These are phyloP conservation scores for Aspergillus felis DNA, from an alignment of 2,329 filamentous ascomycete genomes.

Conservation along the genomic window DNA sequence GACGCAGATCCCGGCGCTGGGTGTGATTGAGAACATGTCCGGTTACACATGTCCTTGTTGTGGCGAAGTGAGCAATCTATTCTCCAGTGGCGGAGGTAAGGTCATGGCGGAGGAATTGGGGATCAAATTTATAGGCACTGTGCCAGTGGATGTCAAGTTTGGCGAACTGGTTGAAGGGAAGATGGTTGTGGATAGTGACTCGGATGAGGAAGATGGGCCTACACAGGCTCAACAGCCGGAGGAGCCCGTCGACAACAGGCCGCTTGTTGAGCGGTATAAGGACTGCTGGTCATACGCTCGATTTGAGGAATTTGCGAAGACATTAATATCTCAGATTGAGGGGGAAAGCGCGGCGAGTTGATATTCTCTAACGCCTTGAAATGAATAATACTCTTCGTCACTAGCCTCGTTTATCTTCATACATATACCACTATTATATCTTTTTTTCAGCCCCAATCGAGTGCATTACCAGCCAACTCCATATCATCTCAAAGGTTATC, in stretches of 20 bases:
- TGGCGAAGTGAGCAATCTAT: constrained; percentile 85
- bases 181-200: constrained; percentile 22
- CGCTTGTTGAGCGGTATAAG: constrained; percentile 41
- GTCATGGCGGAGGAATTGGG: constrained; percentile 83
- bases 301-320: constrained; percentile 41
- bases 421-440: background rate
- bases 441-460: background rate
- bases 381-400: background rate
- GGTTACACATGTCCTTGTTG: constrained; percentile 56
- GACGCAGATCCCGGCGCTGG: constrained; percentile 72
- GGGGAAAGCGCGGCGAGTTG: constrained; percentile 1
- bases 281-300: constrained; percentile 42
- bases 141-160: constrained; percentile 93
- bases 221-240: constrained; percentile 6
- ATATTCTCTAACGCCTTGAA: background rate
- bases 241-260: constrained; percentile 23
- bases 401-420: background rate
- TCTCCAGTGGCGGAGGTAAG: constrained; percentile 83
- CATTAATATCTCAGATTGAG: constrained; percentile 27
- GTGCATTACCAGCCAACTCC: background rate
- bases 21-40: constrained; percentile 93
- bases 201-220: constrained; percentile 22
- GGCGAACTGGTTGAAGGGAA: constrained; percentile 74
- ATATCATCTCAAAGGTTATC: background rate
- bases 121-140: constrained; percentile 77